Base-by-base conservation (phyloP, 306 rosid species). In the Vachellia collinsii region DNA sequence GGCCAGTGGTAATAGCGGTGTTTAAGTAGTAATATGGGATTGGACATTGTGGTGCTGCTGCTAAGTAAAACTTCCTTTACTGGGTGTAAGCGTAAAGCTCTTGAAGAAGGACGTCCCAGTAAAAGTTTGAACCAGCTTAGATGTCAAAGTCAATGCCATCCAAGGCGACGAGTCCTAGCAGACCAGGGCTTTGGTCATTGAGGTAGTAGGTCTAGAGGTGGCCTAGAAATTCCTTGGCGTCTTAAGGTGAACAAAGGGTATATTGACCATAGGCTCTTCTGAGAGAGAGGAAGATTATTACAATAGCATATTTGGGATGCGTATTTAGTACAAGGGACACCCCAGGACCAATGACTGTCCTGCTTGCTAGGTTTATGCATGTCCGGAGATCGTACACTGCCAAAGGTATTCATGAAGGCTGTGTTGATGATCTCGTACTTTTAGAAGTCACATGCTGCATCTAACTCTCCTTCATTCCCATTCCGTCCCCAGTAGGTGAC, bases 141-240 rank as follows among this genome's bases (percentile, higher is more conserved):
- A 51, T 51, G 58, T 51, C 22, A 6, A 51, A 51, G 17, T 51
- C 58, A 1, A 51, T 17, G 58, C 58, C 58, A 6, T 51, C n/a
- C 17, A 51, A 51, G 22, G 7, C 8, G 2, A 51, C 22, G 22
- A 5, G n/a, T 16, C 58, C 58, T 0, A 17, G 4, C 5, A 8
- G 58, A 16, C 58, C 4, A 4, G 29, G 6, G 71, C 0, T 3
- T 0, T 6, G 88, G 77, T 12, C 63, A 3, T 22, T 8, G 8
- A 64, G 43, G 70, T 29, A 64, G 43, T 64, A 34, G 22, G 79
- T 85, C 90, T 11, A 89, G 37, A 71, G 59, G 54, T 71, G 29
- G 0, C 12, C 1, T 54, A 59, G 42, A 7, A 46, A 1, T 0
- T 44, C 1, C 1, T 25, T 44, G 25, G 76, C 62, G 0, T 72